Conservation (phyloP, 2,329 filamentous ascomycete species). For the Colletotrichum liaoningense region DNA sequence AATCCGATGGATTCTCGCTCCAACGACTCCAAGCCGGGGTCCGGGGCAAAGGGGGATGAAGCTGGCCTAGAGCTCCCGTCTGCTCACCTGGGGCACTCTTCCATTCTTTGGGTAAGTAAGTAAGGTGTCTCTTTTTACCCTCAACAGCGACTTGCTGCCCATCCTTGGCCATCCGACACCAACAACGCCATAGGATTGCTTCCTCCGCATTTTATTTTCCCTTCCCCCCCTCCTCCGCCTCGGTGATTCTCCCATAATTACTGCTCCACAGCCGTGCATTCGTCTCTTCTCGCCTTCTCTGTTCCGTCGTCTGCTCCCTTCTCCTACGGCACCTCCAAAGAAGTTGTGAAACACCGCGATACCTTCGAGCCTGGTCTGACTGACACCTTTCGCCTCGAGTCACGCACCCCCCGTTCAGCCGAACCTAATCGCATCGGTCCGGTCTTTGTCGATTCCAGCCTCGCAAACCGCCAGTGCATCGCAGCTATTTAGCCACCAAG, state of each 20-base stretch:
- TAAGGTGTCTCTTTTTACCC: too few relatives aligned
- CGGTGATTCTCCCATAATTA: constrained; percentile 31
- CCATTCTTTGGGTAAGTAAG: too few relatives aligned
- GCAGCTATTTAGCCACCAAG: background rate
- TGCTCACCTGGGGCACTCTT: background rate
- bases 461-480: background rate
- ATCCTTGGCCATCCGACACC: constrained; percentile 5
- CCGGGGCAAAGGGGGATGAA: constrained; percentile 18
- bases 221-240: background rate
- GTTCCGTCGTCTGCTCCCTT: constrained; percentile 14
- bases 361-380: constrained; percentile 22
- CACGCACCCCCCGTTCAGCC: background rate
- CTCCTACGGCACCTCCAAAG: background rate
- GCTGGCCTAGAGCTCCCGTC: constrained; percentile 1
- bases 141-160: background rate
- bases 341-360: constrained; percentile 14
- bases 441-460: background rate
- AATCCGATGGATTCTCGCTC: background rate
- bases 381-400: constrained; percentile 5
- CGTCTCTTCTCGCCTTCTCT: constrained; percentile 12
- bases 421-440: constrained; percentile 1
- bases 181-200: constrained; percentile 5
- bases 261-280: constrained; percentile 34
- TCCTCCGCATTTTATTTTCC: constrained; percentile 29
- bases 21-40: constrained; percentile 7